These are phyloP conservation scores for Leishmania tarentolae DNA, from an alignment of 208 protist genomes.

Conservation along the genomic window DNA sequence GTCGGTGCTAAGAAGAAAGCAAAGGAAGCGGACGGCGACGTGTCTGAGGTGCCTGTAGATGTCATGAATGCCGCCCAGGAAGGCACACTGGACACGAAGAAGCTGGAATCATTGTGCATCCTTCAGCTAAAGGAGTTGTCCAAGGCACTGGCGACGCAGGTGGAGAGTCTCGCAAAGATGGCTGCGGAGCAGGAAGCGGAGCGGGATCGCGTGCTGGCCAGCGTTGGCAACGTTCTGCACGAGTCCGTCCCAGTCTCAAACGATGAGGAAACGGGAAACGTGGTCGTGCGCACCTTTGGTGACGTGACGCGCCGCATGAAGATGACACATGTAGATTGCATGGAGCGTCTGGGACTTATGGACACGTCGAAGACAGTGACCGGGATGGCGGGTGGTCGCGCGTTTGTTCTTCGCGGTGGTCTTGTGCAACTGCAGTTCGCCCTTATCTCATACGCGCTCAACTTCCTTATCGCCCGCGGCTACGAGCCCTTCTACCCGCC, in stretches of 20 bases:
- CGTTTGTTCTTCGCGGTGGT: constrained; percentile 98
- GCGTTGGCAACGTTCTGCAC: constrained; percentile 97
- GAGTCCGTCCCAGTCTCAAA: constrained; percentile 93
- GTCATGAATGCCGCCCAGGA: constrained; percentile 56
- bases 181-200: constrained; percentile 57
- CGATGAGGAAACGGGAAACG: constrained; percentile 96
- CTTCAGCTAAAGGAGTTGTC: constrained; percentile 92
- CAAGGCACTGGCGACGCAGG: constrained; percentile 67
- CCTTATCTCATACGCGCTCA: constrained; percentile 97
- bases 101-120: constrained; percentile 71
- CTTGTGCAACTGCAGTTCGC: constrained; percentile 98
- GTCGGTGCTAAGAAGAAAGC: constrained; percentile 93
- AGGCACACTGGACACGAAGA: constrained; percentile 54
- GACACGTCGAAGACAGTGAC: constrained; percentile 78
- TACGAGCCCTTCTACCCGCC: constrained; percentile 98
- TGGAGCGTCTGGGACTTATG: constrained; percentile 93
- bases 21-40: constrained; percentile 88
- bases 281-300: constrained; percentile 83
- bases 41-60: constrained; percentile 59
- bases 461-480: constrained; percentile 92
- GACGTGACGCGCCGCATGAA: constrained; percentile 74
- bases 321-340: constrained; percentile 93
- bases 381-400: constrained; percentile 95
- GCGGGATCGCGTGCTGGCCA: constrained; percentile 81
- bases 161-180: constrained; percentile 63